Percentiles rank a stretch among this genome's conserved stretches.
Conservation (phyloP, 2,329 filamentous ascomycete genomes). For the Colletotrichum incanum region DNA sequence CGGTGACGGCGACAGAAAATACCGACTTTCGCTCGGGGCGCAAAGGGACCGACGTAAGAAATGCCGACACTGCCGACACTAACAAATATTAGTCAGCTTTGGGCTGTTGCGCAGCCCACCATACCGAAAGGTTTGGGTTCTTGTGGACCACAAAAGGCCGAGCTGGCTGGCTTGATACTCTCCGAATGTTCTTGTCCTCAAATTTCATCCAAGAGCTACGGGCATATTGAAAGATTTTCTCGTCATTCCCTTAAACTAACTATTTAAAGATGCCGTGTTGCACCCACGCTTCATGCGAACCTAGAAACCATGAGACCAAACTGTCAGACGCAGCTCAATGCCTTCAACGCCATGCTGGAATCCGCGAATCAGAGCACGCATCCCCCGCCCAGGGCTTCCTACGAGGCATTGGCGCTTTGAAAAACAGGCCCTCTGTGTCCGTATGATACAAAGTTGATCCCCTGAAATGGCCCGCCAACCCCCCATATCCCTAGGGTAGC, state of each 20-base stretch:
- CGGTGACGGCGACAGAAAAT: conserved; percentile 39
- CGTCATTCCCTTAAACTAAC: conserved; percentile 4
- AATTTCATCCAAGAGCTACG: not conserved
- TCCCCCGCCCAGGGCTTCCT: conserved; percentile 9
- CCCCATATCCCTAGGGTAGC: not conserved
- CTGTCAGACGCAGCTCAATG: conserved; percentile 22
- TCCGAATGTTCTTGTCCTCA: not conserved
- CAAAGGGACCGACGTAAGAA: conserved; percentile 9
- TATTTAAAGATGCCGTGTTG: conserved; percentile 11
- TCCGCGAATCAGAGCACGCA: conserved; percentile 3
- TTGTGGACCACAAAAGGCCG: no score
- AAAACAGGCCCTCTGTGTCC: not conserved
- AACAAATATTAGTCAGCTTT: conserved; percentile 33
- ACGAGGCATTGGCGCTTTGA: not conserved
- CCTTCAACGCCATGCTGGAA: conserved; percentile 40
- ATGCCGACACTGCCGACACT: conserved; percentile 40
- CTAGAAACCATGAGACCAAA: conserved; percentile 21
- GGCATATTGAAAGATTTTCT: not conserved
- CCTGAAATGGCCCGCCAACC: conserved; percentile 12
- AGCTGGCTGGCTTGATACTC: not conserved
- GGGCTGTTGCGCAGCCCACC: not conserved
- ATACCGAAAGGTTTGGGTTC: not conserved
- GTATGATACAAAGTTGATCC: conserved; percentile 13
- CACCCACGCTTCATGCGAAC: conserved; percentile 9
- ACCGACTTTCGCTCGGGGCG: conserved; percentile 34